Conservation (phyloP, 768 basidiomycete species). For the Lactarius hengduanensis region DNA sequence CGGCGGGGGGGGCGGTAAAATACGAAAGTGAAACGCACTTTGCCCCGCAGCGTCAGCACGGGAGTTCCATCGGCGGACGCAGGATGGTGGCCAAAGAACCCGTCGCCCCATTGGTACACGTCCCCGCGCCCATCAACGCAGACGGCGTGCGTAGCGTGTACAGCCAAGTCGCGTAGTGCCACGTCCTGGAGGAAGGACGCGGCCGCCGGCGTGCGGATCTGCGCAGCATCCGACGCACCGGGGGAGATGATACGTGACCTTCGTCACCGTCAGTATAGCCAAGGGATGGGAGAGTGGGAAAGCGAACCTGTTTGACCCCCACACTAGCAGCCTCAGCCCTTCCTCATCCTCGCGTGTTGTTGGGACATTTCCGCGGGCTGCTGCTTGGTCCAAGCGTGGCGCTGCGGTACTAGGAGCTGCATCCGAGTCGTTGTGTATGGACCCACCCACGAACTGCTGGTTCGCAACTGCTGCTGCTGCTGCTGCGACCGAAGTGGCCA, state of each 20-base stretch:
- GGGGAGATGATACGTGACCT: conserved; percentile 51
- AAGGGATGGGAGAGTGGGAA: conserved; percentile 4
- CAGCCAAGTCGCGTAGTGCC: conserved; percentile 69
- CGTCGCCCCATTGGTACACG: conserved; percentile 81
- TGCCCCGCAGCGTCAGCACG: conserved; percentile 57
- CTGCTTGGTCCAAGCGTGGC: conserved; percentile 8
- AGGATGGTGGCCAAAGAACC: conserved; percentile 46
- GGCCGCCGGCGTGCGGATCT: conserved; percentile 50
- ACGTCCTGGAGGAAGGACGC: conserved; percentile 61
- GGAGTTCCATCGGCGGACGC: conserved; percentile 39
- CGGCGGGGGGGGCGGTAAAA: no score
- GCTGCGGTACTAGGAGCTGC: conserved; percentile 24
- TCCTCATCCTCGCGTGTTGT: conserved; percentile 32
- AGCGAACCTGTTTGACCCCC: conserved; percentile 71
- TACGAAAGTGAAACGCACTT: conserved; percentile 43
- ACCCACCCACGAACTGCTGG: conserved; percentile 14
- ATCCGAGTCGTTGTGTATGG: conserved; percentile 43
- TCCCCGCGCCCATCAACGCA: conserved; percentile 80
- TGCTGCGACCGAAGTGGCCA: conserved; percentile 17
- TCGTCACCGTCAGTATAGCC: neutral
- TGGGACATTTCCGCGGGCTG: conserved; percentile 6
- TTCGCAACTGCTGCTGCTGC: conserved; percentile 8
- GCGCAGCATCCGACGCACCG: conserved; percentile 39
- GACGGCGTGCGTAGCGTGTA: conserved; percentile 66
- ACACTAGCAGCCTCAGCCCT: conserved; percentile 42